These are phyloP conservation scores for Ettlia oleoabundans DNA, from an alignment of 139 green algal species.

Conservation along the genomic window DNA sequence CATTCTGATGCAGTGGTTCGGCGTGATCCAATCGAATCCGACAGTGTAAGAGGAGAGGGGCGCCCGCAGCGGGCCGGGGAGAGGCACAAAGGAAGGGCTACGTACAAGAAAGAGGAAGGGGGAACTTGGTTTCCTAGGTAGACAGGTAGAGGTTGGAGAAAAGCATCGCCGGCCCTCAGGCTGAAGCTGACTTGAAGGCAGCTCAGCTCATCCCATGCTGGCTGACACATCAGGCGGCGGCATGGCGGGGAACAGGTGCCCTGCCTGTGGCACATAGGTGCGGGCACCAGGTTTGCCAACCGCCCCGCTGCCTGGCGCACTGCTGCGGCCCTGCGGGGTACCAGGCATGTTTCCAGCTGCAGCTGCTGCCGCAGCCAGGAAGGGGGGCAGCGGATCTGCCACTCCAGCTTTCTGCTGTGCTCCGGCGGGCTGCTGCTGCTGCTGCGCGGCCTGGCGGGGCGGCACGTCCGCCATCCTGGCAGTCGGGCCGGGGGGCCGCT, in stretches of 20 bases:
- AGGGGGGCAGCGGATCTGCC: neutral
- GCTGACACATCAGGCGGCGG: constrained; percentile 21
- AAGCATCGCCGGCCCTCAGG: no score
- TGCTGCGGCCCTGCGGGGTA: neutral
- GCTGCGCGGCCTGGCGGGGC: neutral
- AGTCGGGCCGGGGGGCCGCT: neutral
- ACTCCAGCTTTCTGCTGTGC: neutral
- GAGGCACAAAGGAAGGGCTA: no score
- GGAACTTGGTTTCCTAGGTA: no score
- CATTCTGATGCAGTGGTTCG: no score
- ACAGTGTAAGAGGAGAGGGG: no score
- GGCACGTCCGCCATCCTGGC: constrained; percentile 2
- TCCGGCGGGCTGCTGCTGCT: neutral
- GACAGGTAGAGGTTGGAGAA: no score
- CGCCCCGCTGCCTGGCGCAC: neutral
- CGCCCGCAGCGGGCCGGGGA: no score
- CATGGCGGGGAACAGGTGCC: constrained; percentile 23
- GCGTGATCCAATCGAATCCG: no score
- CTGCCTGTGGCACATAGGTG: neutral
- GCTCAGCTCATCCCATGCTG: constrained; percentile 19
- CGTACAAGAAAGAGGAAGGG: no score
- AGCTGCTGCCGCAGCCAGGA: neutral
- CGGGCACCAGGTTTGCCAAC: neutral
- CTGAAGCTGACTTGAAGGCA: no score
- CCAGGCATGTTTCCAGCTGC: neutral